Base-by-base conservation (phyloP, 345 rosid genomes). In the Mallotus nudiflorus region DNA sequence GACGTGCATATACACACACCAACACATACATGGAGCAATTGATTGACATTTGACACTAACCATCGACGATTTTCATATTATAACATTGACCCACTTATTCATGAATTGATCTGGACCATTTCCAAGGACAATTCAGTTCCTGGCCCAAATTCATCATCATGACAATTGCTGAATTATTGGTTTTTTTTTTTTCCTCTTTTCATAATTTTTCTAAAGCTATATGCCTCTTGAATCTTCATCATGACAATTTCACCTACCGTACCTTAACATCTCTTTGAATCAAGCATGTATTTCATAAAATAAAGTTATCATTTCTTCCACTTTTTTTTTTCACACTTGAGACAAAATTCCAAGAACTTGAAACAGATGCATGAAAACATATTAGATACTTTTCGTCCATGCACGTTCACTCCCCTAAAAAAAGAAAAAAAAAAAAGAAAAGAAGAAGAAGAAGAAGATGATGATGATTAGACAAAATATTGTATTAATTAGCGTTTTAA, bases 401-500 rank as follows among this genome's bases (percentile, higher is more conserved):
- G 56, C 65, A 45, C 55, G 54, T 40, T 44, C 24, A 39, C 29
- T 14, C 24, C n/a, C n/a, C n/a, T n/a, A n/a, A n/a, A n/a, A n/a
- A 49, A 37, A 44, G 15, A 64, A 65, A 29, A 14, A 27, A 0
- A 35, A 0, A 46, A 31, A 25, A 20, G 28, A 18, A 31, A 53
- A 39, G 19, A 44, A n/a, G n/a, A n/a, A n/a, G n/a, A n/a, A n/a
- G n/a, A n/a, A n/a, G n/a, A n/a, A n/a, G 16, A 49, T 8, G 14
- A 25, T 39, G 19, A 50, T 16, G 59, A 71, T 27, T 70, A 61
- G 56, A 60, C 31, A 69, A 44, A 15, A 40, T 28, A 14, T 39
- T 45, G n/a, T 35, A 67, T 73, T 69, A 24, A 65, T 73, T 67
- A 51, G 70, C 52, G 15, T 15, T 59, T 82, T 78, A 89, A 76